Base-by-base conservation (phyloP, 2,329 filamentous ascomycete species). In the Seiridium unicorne region DNA sequence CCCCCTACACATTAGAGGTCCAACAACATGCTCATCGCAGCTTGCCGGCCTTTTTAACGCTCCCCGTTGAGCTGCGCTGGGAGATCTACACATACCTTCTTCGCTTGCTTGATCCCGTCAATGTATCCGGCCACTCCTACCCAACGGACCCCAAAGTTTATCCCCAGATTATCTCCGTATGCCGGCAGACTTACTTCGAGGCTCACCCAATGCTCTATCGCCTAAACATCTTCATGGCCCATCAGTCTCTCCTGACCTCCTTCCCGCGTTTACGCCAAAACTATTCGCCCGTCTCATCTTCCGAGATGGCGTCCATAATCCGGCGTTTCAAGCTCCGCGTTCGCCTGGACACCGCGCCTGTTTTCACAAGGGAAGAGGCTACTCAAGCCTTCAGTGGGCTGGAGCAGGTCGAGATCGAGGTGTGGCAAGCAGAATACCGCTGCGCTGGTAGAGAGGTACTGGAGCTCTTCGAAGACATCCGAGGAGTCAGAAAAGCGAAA, bases 71-170 rank as follows among this genome's bases (percentile, higher is more conserved):
- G 66, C 72, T 82, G 65, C 79, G 79, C 44, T 74, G 80, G 60
- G 73, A 81, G 58, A 78, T 81, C 63, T 81, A 81, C 71, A 60
- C 67, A 31, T 67, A 76, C 62, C 78, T 81, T 55, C 76, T 81
- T 59, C 61, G 68, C 63, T 68, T 77, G 4, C 74, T 72, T 38
- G 63, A 60, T 7, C 60, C 44, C 44, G 54, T 59, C 36, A 60
- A 55, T 57, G 59, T 61, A 60, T 53, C 49, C 42, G 26, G 26
- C 38, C 55, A 57, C 53, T 58, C 55, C 44, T 18, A 26, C 42
- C 47, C 44, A 1, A 38, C 44, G 51, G 74, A 60, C 63, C 74
- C 64, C 66, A 73, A 51, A 47, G 61, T 79, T 51, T 65, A 77
- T 67, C 70, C 77, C 5, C 66, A 70, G 61, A 76, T 81, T 65